Conservation (phyloP, 441 rosid species). For the Syzygium syzygioides region DNA sequence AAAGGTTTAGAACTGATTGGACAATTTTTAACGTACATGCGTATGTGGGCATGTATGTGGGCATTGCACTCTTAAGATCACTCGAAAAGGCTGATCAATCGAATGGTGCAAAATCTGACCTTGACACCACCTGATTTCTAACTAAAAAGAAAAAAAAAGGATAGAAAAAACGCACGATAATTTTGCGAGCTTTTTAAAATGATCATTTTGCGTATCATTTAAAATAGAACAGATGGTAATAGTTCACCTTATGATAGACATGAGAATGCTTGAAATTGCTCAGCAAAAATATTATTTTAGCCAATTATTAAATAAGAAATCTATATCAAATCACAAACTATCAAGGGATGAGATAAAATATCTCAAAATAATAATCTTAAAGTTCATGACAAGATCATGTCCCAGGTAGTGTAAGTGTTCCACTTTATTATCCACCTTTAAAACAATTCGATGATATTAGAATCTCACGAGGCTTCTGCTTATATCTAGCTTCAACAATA, state of each 20-base stretch:
- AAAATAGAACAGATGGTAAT: neutral
- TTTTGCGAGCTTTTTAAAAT: neutral
- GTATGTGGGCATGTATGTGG: neutral
- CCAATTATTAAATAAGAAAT: too few species aligned
- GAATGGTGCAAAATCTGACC: neutral
- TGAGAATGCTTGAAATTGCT: neutral
- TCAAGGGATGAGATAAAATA: too few species aligned
- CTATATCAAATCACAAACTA: too few species aligned
- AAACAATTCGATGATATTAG: too few species aligned
- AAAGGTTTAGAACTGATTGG: neutral
- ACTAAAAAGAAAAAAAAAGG: neutral
- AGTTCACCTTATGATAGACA: neutral
- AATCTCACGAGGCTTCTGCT: too few species aligned
- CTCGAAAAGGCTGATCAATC: accelerated
- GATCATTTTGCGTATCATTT: neutral
- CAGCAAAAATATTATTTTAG: too few species aligned
- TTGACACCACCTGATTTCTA: neutral
- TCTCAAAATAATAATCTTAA: too few species aligned
- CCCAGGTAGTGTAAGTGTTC: too few species aligned
- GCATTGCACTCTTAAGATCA: neutral
- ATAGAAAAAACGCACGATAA: neutral
- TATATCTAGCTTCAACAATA: too few species aligned
- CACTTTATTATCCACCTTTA: too few species aligned
- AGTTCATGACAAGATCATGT: too few species aligned
- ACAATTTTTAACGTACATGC: neutral